Conservation (phyloP, 352 stramenopile genomes). For the Phytophthora melonis region DNA sequence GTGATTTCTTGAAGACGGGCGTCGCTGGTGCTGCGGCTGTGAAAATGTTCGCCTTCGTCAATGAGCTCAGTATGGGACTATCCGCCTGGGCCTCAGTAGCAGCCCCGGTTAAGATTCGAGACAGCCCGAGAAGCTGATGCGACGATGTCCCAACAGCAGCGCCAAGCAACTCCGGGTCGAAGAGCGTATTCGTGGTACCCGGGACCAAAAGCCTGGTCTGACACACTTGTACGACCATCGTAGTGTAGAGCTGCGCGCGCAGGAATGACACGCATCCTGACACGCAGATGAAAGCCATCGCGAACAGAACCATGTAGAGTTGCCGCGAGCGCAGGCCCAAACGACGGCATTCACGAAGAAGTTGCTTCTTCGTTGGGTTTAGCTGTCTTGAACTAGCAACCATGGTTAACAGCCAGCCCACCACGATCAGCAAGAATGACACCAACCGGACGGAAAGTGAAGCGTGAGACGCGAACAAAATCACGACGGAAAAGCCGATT, state of each 20-base stretch:
- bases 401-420: slow-evolving; percentile 60
- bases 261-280: slow-evolving; percentile 68
- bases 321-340: slow-evolving; percentile 50
- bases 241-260: slow-evolving; percentile 77
- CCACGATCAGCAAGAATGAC: slow-evolving; percentile 53
- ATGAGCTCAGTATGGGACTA: background rate
- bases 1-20: slow-evolving; percentile 8
- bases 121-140: slow-evolving; percentile 28
- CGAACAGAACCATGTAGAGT: slow-evolving; percentile 41
- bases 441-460: slow-evolving; percentile 50
- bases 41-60: slow-evolving; percentile 17
- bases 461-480: slow-evolving; percentile 35
- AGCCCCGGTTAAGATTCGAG: slow-evolving; percentile 16
- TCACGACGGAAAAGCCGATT: slow-evolving; percentile 32
- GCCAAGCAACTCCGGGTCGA: slow-evolving; percentile 59
- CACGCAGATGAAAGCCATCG: slow-evolving; percentile 47
- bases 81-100: background rate
- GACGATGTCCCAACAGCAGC: slow-evolving; percentile 36
- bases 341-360: slow-evolving; percentile 44
- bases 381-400: slow-evolving; percentile 52
- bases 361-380: slow-evolving; percentile 47
- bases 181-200: slow-evolving; percentile 31
- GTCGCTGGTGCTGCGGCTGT: slow-evolving; percentile 4
- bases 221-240: slow-evolving; percentile 70
- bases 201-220: slow-evolving; percentile 57